Evolutionary conservation across 805 yeast genomes (phyloP).

Genomic region (Cyberlindnera nakhonratchasimensis): DNA sequence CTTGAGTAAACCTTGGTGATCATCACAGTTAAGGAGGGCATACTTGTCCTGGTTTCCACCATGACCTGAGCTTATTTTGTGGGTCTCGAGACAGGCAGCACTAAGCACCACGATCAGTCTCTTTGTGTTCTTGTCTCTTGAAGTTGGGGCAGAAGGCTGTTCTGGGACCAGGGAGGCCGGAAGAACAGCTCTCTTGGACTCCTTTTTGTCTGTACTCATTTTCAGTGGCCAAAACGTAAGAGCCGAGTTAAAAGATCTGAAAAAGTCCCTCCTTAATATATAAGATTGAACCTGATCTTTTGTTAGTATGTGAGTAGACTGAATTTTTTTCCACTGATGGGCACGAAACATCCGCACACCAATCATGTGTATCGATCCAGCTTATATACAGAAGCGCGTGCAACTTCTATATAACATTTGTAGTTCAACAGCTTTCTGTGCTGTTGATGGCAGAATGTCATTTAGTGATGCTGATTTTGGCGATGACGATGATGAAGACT

Average conservation of each 20-base stretch:
- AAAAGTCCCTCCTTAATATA: too few species aligned
- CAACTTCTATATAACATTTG: too few species aligned
- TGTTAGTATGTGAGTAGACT: too few species aligned
- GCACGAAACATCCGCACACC: constrained; percentile 3
- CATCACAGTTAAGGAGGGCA: constrained; percentile 94
- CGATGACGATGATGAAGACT: constrained; percentile 39
- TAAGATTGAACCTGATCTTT: too few species aligned
- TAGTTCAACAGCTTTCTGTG: background rate
- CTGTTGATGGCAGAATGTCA: constrained; percentile 8
- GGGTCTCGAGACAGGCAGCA: constrained; percentile 94
- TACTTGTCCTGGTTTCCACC: constrained; percentile 87
- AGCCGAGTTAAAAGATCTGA: too few species aligned
- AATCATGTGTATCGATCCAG: too few species aligned
- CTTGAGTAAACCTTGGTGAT: constrained; percentile 91
- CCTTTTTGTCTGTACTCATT: constrained; percentile 18
- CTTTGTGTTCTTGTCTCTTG: constrained; percentile 82
- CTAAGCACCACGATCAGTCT: constrained; percentile 92
- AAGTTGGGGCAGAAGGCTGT: constrained; percentile 75
- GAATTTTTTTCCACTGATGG: constrained; percentile 1
- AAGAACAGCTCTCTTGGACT: constrained; percentile 26
- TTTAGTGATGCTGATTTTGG: constrained; percentile 6
- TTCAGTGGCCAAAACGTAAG: too few species aligned
- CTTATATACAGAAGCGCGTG: too few species aligned
- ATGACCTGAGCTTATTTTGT: constrained; percentile 70
- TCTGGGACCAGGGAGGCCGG: constrained; percentile 83